Conservation (phyloP, 345 rosid genomes). For the Syzygium aqueum region DNA sequence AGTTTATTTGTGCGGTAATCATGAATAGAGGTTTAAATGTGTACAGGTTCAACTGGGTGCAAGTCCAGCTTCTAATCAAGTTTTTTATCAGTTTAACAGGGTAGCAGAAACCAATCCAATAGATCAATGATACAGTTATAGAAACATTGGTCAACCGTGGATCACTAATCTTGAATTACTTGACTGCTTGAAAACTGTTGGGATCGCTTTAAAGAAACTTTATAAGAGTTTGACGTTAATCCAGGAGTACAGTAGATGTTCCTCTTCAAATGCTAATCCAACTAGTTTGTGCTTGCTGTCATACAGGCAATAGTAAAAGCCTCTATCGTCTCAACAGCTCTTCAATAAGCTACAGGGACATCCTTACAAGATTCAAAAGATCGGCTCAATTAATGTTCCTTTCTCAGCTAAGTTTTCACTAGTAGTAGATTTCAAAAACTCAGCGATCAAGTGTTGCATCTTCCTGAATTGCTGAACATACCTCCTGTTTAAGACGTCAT, state of each 20-base stretch:
- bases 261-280: not conserved
- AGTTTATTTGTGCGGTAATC: not conserved
- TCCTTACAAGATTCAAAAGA: not conserved
- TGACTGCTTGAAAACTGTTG: not conserved
- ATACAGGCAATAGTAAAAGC: not conserved
- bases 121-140: not conserved
- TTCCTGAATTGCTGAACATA: constrained; percentile 3
- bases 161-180: not conserved
- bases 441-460: not conserved
- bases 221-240: not conserved
- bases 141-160: not conserved
- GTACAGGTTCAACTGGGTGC: not conserved
- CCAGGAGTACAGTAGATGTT: not conserved
- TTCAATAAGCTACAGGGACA: not conserved
- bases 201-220: not conserved
- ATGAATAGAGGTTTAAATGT: not conserved
- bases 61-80: not conserved
- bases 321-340: not conserved
- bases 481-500: constrained; percentile 91
- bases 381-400: not conserved
- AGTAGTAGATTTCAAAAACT: not conserved
- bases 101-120: not conserved
- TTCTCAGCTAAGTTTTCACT: not conserved
- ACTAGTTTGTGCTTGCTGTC: not conserved
- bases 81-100: not conserved